Base-by-base conservation (phyloP, 2,329 filamentous ascomycete species). In the Sporothrix pseudoabietina region DNA sequence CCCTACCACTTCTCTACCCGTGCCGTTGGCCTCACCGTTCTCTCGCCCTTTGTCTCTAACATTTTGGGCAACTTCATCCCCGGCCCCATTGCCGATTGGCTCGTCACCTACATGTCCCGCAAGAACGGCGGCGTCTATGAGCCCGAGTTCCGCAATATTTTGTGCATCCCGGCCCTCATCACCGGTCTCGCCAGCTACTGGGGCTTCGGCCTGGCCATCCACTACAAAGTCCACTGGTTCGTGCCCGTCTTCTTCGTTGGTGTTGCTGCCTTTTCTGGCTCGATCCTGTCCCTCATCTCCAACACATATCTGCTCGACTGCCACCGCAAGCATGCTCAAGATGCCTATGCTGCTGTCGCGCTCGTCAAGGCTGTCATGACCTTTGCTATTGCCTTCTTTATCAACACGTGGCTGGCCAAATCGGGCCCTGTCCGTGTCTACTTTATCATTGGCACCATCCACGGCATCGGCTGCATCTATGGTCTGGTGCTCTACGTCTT, bases 71-170 rank as follows among this genome's bases (percentile, higher is more conserved):
- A 78, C 32, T 71, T 82, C 16, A 73, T 82, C 55, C 77, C 82
- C 0, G 79, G 79, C 6, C 75, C 76, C 1, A 77, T 80, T 10
- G 78, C 80, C n/a, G 82, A 84, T 72, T 80, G 80, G 4, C 71
- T 82, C 4, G 81, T 81, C 69, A 79, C 78, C 55, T 82, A 78
- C 78, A 80, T 82, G 32, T 80, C 83, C 10, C 79, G 79, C 72
- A 79, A 78, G 69, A 82, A 85, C 71, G 77, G 78, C 8, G 84
- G 84, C 8, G 77, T 85, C 26, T 85, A 84, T 73, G 80, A 84
- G 77, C 85, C 84, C 2, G 84, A 86, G 77, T 82, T 78, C 19
- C 79, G 84, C 19, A 77, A 85, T 19, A 78, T 84, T 1, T 79
- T 81, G 32, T 78, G 80, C 52, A 76, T 82, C 5, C 79, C 80